Base-by-base conservation (phyloP, 2,329 filamentous ascomycete species). In the Penicillium brasilianum region DNA sequence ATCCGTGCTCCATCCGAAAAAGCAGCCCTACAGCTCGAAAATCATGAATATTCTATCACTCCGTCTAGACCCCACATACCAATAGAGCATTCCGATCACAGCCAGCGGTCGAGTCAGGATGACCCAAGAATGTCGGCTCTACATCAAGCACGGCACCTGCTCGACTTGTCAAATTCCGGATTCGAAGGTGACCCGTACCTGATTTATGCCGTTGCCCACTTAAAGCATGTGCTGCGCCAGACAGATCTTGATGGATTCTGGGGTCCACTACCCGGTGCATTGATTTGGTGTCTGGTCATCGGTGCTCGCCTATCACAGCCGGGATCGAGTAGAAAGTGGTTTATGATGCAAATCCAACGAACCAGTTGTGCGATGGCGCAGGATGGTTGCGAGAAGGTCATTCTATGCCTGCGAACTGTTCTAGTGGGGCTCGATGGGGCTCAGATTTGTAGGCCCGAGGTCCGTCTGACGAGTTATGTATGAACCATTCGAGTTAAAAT, bases 261-360 rank as follows among this genome's bases (percentile, higher is more conserved):
- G 58, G 59, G 57, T 4, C 48, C 55, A 18, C 46, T 69, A 28
- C 64, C 62, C 3, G 68, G 65, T 4, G 68, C 65, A 28, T 49
- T 70, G 18, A 67, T 66, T 11, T 70, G 67, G 65, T 68, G 44
- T 32, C 44, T 69, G 7, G 57, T 49, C 6, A 62, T 69, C 34
- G 65, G 67, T 8, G 57, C 62, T 36, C 61, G 68, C 28, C 34
- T 62, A 25, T 66, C 59, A 25, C 51, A 50, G 4, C 56, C 50
- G 5, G 55, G 58, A 4, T 18, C 53, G 1, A 11, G 46, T 3
- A 64, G 51, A 3, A 67, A 60, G 57, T 69, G 68, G 66, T 66
- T 66, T 44, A 30, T 69, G 18, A 67, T 70, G 68, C 67, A 68
- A 48, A 57, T 64, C 9, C 59, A 56, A 20, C 53, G 68, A 4